Conservation (phyloP, 1,284 basidiomycete genomes). For the Naganishia sp. region DNA sequence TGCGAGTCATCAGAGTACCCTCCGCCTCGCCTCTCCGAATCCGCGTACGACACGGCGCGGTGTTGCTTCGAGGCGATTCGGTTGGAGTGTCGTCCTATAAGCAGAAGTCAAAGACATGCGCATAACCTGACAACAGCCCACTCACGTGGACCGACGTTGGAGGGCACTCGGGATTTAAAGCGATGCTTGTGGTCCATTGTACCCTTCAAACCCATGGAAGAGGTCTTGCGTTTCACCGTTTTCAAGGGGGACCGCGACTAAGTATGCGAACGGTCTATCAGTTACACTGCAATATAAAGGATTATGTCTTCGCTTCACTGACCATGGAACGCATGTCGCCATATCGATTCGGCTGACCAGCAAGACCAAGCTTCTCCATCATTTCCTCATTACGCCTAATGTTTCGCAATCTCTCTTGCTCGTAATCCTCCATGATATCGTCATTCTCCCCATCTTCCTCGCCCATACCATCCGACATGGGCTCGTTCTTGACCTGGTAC, state of each 20-base stretch:
- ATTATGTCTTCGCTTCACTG: not conserved
- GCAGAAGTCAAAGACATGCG: constrained; percentile 4
- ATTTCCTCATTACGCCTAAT: constrained; percentile 47
- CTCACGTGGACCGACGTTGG: constrained; percentile 40
- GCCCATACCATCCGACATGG: constrained; percentile 19
- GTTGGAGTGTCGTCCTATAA: constrained; percentile 44
- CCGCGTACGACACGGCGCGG: constrained; percentile 46
- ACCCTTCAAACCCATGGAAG: constrained; percentile 36
- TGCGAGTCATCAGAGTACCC: constrained; percentile 28
- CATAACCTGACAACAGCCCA: not conserved
- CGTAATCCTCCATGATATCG: constrained; percentile 42
- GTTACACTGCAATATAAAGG: not conserved
- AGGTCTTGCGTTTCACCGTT: constrained; percentile 28
- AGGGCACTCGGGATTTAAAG: constrained; percentile 32
- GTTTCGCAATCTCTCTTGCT: constrained; percentile 43
- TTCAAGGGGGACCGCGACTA: constrained; percentile 26
- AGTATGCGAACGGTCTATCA: not conserved
- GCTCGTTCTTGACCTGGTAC: constrained; percentile 24
- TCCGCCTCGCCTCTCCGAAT: constrained; percentile 41
- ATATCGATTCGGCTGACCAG: constrained; percentile 5
- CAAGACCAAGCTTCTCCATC: constrained; percentile 46
- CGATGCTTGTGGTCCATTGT: constrained; percentile 39
- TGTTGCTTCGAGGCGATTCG: constrained; percentile 44
- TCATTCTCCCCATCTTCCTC: constrained; percentile 26
- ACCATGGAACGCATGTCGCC: constrained; percentile 1